A percentile compares a stretch with the other conserved stretches of the same genome.
These are phyloP conservation scores for Debaryomyces prosopidis DNA, from an alignment of 805 yeast genomes.

Conservation along the genomic window DNA sequence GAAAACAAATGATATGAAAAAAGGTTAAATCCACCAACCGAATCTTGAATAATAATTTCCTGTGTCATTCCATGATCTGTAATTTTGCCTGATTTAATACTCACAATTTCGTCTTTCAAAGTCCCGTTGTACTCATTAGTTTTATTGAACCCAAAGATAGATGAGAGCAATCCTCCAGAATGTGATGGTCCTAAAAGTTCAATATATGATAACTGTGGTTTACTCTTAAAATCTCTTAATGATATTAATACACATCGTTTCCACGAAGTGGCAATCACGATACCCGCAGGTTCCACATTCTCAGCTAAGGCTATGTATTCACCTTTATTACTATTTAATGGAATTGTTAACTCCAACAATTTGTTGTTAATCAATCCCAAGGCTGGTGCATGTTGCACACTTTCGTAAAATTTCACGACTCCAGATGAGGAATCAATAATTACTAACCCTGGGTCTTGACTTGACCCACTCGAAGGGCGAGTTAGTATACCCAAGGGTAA, in stretches of 20 bases:
- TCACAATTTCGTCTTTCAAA: slow-evolving; percentile 51
- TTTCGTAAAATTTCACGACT: slow-evolving; percentile 65
- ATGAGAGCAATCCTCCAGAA: slow-evolving; percentile 5
- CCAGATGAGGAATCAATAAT: slow-evolving; percentile 64
- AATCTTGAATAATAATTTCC: slow-evolving; percentile 45
- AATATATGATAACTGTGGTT: slow-evolving; percentile 44
- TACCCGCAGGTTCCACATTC: slow-evolving; percentile 72
- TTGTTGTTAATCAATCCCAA: slow-evolving; percentile 53
- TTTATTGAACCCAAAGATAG: slow-evolving; percentile 5
- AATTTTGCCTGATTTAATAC: slow-evolving; percentile 56
- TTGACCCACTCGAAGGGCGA: slow-evolving; percentile 52
- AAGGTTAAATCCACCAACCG: slow-evolving; percentile 40
- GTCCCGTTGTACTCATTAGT: slow-evolving; percentile 4
- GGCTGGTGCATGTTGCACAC: slow-evolving; percentile 70
- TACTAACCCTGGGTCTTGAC: slow-evolving; percentile 66
- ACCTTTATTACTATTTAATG: slow-evolving; percentile 30
- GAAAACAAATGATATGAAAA: slow-evolving; percentile 29
- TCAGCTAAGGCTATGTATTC: slow-evolving; percentile 62
- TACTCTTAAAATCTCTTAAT: slow-evolving; percentile 68
- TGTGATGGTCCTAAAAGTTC: slow-evolving; percentile 26
- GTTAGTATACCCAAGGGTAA: slow-evolving; percentile 60
- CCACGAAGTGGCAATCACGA: slow-evolving; percentile 66
- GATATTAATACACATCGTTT: slow-evolving; percentile 65
- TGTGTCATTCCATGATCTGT: slow-evolving; percentile 50
- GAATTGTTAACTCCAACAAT: slow-evolving; percentile 42